Evolutionary conservation across 352 stramenopile species (phyloP).

Genomic region (Globisporangium parvum): DNA sequence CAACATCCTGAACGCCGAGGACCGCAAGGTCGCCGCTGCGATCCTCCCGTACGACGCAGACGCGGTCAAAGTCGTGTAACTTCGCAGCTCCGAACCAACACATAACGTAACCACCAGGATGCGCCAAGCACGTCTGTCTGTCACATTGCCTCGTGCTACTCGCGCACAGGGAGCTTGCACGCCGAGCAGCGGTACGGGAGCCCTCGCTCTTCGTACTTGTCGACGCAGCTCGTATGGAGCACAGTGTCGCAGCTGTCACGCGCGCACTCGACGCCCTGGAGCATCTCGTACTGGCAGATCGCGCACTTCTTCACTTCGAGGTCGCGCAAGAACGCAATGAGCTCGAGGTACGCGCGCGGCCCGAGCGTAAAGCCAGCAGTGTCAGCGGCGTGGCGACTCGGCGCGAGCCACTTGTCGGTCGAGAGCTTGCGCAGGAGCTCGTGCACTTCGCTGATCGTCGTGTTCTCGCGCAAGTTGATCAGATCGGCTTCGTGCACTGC

Average conservation of each 20-base stretch:
- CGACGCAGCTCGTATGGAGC: slow-evolving; percentile 50
- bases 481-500: slow-evolving; percentile 57
- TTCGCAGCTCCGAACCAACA: too few species aligned
- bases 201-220: slow-evolving; percentile 55
- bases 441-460: slow-evolving; percentile 55
- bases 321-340: slow-evolving; percentile 67
- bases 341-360: slow-evolving; percentile 62
- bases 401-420: slow-evolving; percentile 64
- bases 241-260: slow-evolving; percentile 29
- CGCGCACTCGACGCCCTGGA: slow-evolving; percentile 50
- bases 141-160: neutral
- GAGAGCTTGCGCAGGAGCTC: slow-evolving; percentile 59
- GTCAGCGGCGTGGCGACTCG: slow-evolving; percentile 30
- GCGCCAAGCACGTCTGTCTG: neutral
- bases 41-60: slow-evolving; percentile 67
- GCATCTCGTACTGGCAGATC: slow-evolving; percentile 72
- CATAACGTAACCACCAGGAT: neutral
- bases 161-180: slow-evolving; percentile 39
- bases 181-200: slow-evolving; percentile 50
- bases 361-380: slow-evolving; percentile 50
- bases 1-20: slow-evolving; percentile 90
- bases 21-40: slow-evolving; percentile 73
- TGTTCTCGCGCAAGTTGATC: slow-evolving; percentile 68
- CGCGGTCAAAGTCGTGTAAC: slow-evolving; percentile 10
- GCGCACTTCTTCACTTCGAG: slow-evolving; percentile 71